A percentile compares a stretch with the other conserved stretches of the same genome.
phyloP scores from a whole-genome alignment of 2,329 filamentous ascomycete genomes.

The Calonectria crousiana region DNA sequence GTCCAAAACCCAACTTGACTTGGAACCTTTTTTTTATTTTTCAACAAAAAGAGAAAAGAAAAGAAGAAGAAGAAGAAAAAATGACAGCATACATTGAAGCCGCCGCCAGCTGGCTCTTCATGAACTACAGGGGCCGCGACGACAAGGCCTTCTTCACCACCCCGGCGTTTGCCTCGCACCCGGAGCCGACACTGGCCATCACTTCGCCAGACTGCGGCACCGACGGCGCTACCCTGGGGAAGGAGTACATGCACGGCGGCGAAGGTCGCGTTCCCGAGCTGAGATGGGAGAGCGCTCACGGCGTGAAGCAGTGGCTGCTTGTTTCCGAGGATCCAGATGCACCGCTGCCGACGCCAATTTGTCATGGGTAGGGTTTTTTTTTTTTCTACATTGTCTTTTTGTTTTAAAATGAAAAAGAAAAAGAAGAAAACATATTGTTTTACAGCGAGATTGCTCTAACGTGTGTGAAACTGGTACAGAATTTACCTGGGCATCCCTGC shows the following conservation, averaged over 20 bases:
- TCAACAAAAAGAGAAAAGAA: neutral
- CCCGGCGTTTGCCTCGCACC: constrained; percentile 50
- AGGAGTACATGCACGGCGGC: constrained; percentile 55
- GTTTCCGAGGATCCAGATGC: constrained; percentile 62
- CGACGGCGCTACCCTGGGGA: constrained; percentile 49
- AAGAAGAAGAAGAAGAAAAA: neutral
- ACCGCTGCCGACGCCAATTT: constrained; percentile 57
- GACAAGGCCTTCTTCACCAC: constrained; percentile 52
- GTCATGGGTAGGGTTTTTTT: constrained; percentile 56
- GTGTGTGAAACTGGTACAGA: constrained; percentile 20
- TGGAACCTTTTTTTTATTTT: neutral
- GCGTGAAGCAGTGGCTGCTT: constrained; percentile 59
- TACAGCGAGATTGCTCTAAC: neutral
- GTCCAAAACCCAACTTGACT: neutral
- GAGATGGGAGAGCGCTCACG: constrained; percentile 52
- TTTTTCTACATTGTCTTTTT: too few species aligned
- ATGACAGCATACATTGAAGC: constrained; percentile 51
- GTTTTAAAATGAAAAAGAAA: too few species aligned
- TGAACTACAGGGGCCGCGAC: constrained; percentile 52
- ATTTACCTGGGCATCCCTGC: constrained; percentile 41
- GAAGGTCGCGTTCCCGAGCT: constrained; percentile 55
- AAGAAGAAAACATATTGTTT: too few species aligned
- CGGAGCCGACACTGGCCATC: constrained; percentile 52
- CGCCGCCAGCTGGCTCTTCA: constrained; percentile 54
- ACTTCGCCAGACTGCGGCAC: constrained; percentile 55